A percentile compares a stretch with the other conserved stretches of the same genome.
These are phyloP conservation scores for Homolaphlyctis polyrhiza DNA, from an alignment of 371 early-diverging fungal species.

Conservation along the genomic window DNA sequence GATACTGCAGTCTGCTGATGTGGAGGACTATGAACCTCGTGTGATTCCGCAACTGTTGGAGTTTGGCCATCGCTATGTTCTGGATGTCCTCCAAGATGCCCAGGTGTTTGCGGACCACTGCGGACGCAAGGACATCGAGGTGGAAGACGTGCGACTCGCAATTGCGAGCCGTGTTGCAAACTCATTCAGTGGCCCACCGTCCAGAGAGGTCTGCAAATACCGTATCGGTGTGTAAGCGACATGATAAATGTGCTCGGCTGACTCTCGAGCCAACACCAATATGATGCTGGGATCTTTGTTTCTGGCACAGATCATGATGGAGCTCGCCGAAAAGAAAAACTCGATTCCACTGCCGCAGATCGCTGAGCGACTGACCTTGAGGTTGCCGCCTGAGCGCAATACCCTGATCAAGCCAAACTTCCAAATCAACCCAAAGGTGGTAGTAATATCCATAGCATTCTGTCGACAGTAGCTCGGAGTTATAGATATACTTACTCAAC, in stretches of 20 bases:
- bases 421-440: constrained; percentile 78
- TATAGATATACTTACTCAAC: neutral
- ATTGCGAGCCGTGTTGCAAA: constrained; percentile 86
- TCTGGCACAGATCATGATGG: constrained; percentile 62
- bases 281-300: too few species aligned
- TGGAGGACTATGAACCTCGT: constrained; percentile 95
- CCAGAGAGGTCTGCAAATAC: constrained; percentile 65
- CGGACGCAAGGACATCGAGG: constrained; percentile 70
- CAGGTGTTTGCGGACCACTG: constrained; percentile 93
- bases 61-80: constrained; percentile 75
- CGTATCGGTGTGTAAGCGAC: neutral
- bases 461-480: neutral
- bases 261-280: too few species aligned
- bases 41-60: constrained; percentile 96
- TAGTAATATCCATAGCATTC: neutral
- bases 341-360: constrained; percentile 81
- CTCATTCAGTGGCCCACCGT: constrained; percentile 85
- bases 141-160: constrained; percentile 91
- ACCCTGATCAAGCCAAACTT: constrained; percentile 86
- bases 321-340: constrained; percentile 85
- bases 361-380: constrained; percentile 83
- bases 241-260: too few species aligned
- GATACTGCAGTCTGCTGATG: constrained; percentile 84
- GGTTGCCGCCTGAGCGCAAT: constrained; percentile 89
- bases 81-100: constrained; percentile 93